A percentile compares a stretch with the other conserved stretches of the same genome.
These are phyloP conservation scores for Didymella glomerata DNA, from an alignment of 2,329 filamentous ascomycete species.

Conservation along the genomic window DNA sequence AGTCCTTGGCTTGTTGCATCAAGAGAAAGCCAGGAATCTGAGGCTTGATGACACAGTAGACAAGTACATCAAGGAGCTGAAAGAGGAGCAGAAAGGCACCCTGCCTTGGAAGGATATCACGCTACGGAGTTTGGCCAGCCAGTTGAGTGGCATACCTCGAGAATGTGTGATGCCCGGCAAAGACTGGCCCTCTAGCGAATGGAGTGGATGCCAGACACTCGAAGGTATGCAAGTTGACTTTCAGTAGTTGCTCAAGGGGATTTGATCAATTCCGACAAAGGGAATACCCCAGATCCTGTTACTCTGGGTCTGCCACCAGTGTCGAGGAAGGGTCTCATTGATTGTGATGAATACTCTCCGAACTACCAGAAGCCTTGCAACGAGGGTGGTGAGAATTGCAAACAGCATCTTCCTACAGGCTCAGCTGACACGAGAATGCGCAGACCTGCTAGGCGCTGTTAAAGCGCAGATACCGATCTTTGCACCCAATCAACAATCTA, in stretches of 20 bases:
- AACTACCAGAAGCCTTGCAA: conserved; percentile 44
- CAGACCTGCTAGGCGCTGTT: conserved; percentile 47
- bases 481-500: conserved; percentile 54
- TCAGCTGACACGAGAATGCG: conserved; percentile 19
- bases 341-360: conserved; percentile 48
- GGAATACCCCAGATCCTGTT: conserved; percentile 7
- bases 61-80: conserved; percentile 46
- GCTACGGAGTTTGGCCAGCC: conserved; percentile 53
- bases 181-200: not conserved
- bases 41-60: conserved; percentile 47
- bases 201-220: conserved; percentile 22
- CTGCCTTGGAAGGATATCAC: conserved; percentile 55
- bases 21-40: conserved; percentile 46
- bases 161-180: conserved; percentile 42
- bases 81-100: conserved; percentile 38
- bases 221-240: conserved; percentile 40
- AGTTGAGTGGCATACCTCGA: conserved; percentile 54
- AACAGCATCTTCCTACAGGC: not conserved
- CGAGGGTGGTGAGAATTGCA: conserved; percentile 25
- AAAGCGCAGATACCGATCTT: conserved; percentile 49
- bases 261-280: conserved; percentile 32
- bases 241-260: conserved; percentile 42
- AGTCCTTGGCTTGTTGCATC: conserved; percentile 43
- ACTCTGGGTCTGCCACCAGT: conserved; percentile 49
- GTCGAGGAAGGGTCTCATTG: conserved; percentile 40